Evolutionary conservation across 352 stramenopile species (phyloP).

Genomic region (Phytophthora sansomeana): DNA sequence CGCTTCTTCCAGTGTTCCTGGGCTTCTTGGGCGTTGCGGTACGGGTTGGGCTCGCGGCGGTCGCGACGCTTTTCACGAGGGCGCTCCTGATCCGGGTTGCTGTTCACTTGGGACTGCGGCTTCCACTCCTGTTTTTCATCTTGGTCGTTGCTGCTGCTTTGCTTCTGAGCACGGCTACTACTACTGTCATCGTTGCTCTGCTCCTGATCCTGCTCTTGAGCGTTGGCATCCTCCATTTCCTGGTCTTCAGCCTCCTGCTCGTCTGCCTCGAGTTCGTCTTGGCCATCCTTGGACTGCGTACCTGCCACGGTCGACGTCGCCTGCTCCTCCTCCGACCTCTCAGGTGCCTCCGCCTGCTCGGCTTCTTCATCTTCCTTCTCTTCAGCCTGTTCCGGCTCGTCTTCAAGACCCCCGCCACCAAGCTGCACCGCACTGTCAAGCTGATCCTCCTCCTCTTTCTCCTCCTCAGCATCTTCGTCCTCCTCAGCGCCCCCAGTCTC

Average conservation of each 20-base stretch:
- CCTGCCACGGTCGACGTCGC: slow-evolving; percentile 70
- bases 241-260: slow-evolving; percentile 55
- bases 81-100: slow-evolving; percentile 52
- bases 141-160: slow-evolving; percentile 61
- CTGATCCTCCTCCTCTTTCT: slow-evolving; percentile 78
- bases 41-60: slow-evolving; percentile 94
- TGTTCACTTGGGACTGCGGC: slow-evolving; percentile 52
- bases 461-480: slow-evolving; percentile 66
- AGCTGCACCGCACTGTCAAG: slow-evolving; percentile 76
- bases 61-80: slow-evolving; percentile 81
- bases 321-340: slow-evolving; percentile 54
- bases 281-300: slow-evolving; percentile 86
- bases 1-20: slow-evolving; percentile 98
- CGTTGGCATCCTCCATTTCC: slow-evolving; percentile 53
- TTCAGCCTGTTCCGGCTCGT: slow-evolving; percentile 73
- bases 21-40: slow-evolving; percentile 94
- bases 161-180: slow-evolving; percentile 59
- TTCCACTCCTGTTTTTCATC: slow-evolving; percentile 70
- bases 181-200: slow-evolving; percentile 69
- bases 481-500: slow-evolving; percentile 49
- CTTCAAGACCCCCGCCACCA: slow-evolving; percentile 74
- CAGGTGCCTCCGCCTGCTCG: slow-evolving; percentile 59
- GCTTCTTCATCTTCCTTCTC: slow-evolving; percentile 71
- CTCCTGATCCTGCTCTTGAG: slow-evolving; percentile 57
- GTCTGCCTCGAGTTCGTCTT: slow-evolving; percentile 74